These are phyloP conservation scores for Heimioporus retisporus DNA, from an alignment of 1,284 basidiomycete genomes.

Conservation along the genomic window DNA sequence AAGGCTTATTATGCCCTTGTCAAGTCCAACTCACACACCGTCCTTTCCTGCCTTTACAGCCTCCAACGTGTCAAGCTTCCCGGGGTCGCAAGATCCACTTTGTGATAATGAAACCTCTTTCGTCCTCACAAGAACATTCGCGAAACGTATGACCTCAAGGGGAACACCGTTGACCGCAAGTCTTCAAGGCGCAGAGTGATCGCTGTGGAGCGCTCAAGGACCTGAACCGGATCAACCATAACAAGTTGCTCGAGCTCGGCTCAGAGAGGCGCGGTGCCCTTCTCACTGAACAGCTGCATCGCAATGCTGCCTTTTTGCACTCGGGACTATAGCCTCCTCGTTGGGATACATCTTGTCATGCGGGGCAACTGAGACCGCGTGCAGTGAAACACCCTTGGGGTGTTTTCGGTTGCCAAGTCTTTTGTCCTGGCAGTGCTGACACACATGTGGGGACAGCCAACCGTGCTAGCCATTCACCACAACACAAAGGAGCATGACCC, in stretches of 20 bases:
- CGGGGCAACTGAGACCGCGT: conserved; percentile 94
- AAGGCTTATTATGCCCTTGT: too few relatives aligned
- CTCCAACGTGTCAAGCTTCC: conserved; percentile 98
- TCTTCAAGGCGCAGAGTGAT: conserved; percentile 87
- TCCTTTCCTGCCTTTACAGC: conserved; percentile 97
- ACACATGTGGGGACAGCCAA: conserved; percentile 59
- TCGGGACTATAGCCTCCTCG: conserved; percentile 92
- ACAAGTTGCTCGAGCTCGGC: conserved; percentile 54
- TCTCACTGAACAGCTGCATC: conserved; percentile 89
- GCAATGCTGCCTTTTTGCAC: conserved; percentile 91
- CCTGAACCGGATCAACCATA: conserved; percentile 94
- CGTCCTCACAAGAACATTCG: conserved; percentile 90
- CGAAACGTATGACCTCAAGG: too few relatives aligned
- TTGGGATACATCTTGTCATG: conserved; percentile 95
- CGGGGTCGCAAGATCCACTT: conserved; percentile 59
- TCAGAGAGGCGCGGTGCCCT: conserved; percentile 83
- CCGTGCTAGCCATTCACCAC: conserved; percentile 66
- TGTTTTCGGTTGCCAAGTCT: conserved; percentile 75
- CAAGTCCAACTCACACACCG: conserved; percentile 77
- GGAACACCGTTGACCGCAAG: conserved; percentile 54
- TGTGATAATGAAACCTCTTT: conserved; percentile 95
- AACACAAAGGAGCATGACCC: conserved; percentile 62
- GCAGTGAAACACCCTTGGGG: conserved; percentile 89
- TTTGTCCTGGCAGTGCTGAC: neutral
- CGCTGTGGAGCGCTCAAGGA: conserved; percentile 95